A percentile compares a stretch with the other conserved stretches of the same genome.
Conservation (phyloP, 305 asterid species). For the Coffea humblotiana region DNA sequence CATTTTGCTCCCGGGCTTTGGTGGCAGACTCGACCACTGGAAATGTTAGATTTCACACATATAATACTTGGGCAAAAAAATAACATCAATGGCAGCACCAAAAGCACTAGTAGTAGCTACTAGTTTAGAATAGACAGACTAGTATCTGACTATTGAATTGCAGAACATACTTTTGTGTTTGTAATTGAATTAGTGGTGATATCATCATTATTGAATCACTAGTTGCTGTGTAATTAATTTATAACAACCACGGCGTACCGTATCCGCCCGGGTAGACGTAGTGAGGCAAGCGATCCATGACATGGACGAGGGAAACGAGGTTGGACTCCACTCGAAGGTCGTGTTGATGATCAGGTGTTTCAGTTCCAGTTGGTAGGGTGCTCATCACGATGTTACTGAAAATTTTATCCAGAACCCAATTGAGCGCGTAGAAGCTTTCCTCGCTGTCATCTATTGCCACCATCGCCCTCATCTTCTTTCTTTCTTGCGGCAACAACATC, state of each 20-base stretch:
- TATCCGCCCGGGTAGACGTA: constrained; percentile 59
- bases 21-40: constrained; percentile 45
- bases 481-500: not conserved
- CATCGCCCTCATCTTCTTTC: constrained; percentile 41
- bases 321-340: not conserved
- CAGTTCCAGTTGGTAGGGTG: not conserved
- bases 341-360: not conserved
- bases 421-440: constrained; percentile 57
- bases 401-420: constrained; percentile 53
- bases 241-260: constrained; percentile 23
- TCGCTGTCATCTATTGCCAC: constrained; percentile 67
- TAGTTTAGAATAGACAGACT: no score
- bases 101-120: no score
- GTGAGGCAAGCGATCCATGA: constrained; percentile 50
- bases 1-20: constrained; percentile 49
- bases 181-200: no score
- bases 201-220: no score
- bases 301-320: constrained; percentile 49
- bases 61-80: not conserved
- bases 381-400: constrained; percentile 4
- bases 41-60: not conserved
- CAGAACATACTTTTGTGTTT: no score
- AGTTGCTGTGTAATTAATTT: not conserved
- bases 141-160: no score
- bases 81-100: not conserved